Conservation (phyloP, 306 rosid genomes). For the Trichosanthes cucumerina region DNA sequence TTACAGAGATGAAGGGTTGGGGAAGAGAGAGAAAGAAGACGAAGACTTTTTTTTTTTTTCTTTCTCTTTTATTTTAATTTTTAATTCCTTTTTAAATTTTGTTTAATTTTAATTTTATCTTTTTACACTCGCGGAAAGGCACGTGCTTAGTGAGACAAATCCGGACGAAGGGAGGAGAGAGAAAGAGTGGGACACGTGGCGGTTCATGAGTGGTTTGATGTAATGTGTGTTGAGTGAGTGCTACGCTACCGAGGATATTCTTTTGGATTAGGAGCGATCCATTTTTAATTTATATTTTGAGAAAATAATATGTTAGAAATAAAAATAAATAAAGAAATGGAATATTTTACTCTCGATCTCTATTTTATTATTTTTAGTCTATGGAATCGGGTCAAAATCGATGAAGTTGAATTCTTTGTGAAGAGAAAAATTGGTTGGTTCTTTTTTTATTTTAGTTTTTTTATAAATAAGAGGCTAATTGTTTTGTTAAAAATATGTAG, state of each 20-base stretch:
- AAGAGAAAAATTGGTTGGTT: too few species aligned
- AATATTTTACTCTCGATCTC: too few species aligned
- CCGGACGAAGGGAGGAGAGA: not conserved
- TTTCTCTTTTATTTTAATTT: not conserved
- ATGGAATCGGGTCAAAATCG: too few species aligned
- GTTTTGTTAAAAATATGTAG: too few species aligned
- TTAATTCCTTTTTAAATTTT: not conserved
- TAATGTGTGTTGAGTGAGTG: constrained; percentile 8
- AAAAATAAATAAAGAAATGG: too few species aligned
- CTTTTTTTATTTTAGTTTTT: too few species aligned
- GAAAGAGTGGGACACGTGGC: not conserved
- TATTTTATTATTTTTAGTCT: too few species aligned
- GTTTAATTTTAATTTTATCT: not conserved
- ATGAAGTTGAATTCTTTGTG: too few species aligned
- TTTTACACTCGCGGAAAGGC: not conserved
- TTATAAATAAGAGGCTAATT: too few species aligned
- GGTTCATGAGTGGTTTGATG: not conserved
- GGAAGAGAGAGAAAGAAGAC: constrained; percentile 7
- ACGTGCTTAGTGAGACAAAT: constrained; percentile 16
- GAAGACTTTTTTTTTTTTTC: constrained; percentile 3
- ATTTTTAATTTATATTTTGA: not conserved
- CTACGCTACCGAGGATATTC: constrained; percentile 10
- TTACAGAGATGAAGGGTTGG: not conserved
- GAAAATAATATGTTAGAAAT: not conserved
- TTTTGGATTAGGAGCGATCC: constrained; percentile 5